Base-by-base conservation (phyloP, 2,329 filamentous ascomycete species). In the Stachybotrys chlorohalonatus region DNA sequence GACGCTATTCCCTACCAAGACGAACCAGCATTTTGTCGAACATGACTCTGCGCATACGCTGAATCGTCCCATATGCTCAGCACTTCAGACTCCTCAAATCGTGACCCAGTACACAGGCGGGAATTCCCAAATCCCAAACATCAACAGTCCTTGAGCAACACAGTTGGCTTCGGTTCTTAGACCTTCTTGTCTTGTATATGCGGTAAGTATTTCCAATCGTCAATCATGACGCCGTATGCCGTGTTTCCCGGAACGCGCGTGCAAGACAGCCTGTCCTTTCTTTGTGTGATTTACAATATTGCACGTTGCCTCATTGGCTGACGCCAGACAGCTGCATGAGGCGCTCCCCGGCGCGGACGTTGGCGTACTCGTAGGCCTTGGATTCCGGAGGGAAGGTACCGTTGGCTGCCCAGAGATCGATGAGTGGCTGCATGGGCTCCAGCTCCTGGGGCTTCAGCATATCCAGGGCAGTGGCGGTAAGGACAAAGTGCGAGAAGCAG, bases 361-460 rank as follows among this genome's bases (percentile, higher is more conserved):
- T 86, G 57, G 83, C 82, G 62, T 82, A 84, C 57, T 83, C 80
- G 64, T 85, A 85, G 2, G 82, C 83, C 71, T 83, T 85, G 47
- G 82, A 85, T 58, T 89, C 87, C 11, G 84, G 82, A 2, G 91
- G 91, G 63, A 97, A 88, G 31, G 92, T 89, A 56, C 92, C 91
- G 66, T 93, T 93, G 58, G 86, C 86, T 31, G 91, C 85, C 87
- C 92, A 96, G 51, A 96, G 80, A 65, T 96, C 91, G 62, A 97
- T 89, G 62, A 97, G 74, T 31, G 90, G 90, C 75, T 95, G 90
- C 90, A 97, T 96, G 24, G 93, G 93, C 77, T 96, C 92, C 64
- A 95, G 82, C 72, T 96, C 93, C 65, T 90, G 87, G 56, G 91
- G 90, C 62, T 87, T 87, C 58, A 97, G 82, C 75, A 97, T 86